These are phyloP conservation scores for Aspergillus persii DNA, from an alignment of 2,329 filamentous ascomycete genomes.

Conservation along the genomic window DNA sequence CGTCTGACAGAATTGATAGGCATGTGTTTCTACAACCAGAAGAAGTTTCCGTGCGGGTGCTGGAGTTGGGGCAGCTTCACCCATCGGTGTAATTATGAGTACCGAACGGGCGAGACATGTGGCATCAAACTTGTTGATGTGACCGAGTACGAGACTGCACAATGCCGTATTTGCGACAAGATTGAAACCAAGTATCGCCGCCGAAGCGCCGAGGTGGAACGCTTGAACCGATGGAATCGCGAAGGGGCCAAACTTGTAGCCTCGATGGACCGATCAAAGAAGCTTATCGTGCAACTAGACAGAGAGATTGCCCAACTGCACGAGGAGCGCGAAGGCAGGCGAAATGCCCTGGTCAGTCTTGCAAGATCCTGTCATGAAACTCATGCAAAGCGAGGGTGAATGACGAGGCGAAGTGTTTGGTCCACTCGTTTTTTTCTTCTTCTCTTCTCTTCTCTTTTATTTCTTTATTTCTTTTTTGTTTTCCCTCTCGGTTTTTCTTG, in stretches of 20 bases:
- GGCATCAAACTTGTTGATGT: constrained; percentile 85
- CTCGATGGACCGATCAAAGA: constrained; percentile 64
- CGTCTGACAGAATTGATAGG: constrained; percentile 39
- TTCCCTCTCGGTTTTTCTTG: constrained; percentile 14
- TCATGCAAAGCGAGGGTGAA: constrained; percentile 2
- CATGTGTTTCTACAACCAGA: constrained; percentile 98
- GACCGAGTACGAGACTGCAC: constrained; percentile 61
- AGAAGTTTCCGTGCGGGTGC: constrained; percentile 79
- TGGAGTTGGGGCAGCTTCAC: constrained; percentile 95
- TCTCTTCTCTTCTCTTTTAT: constrained; percentile 3
- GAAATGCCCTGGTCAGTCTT: constrained; percentile 22
- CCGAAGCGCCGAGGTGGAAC: constrained; percentile 68
- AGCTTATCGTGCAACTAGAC: constrained; percentile 70
- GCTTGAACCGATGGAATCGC: constrained; percentile 72
- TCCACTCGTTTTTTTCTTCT: background rate
- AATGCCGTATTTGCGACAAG: constrained; percentile 84
- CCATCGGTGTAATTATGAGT: constrained; percentile 89
- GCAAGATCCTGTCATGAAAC: background rate
- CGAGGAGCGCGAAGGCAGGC: constrained; percentile 52
- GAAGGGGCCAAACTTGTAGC: constrained; percentile 63
- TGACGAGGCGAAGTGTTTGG: background rate
- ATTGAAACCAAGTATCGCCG: constrained; percentile 81
- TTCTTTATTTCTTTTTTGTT: constrained; percentile 8
- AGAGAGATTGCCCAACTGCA: constrained; percentile 66
- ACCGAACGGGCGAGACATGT: constrained; percentile 93